A percentile compares a stretch with the other conserved stretches of the same genome.
Conservation (phyloP, 2,329 filamentous ascomycete species). For the Ceratocystiopsis sp. region DNA sequence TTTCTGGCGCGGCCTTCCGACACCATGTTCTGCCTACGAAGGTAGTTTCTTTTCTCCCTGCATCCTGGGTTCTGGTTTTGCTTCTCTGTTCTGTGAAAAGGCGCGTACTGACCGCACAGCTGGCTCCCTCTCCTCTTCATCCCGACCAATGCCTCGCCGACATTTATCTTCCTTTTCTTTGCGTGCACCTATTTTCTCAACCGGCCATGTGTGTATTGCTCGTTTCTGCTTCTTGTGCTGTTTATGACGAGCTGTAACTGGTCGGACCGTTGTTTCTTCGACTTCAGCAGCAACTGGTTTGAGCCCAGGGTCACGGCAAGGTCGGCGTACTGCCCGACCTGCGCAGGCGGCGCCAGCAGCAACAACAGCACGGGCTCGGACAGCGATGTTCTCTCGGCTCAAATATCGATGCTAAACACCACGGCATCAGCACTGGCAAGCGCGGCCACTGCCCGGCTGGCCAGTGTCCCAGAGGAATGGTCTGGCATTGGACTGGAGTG, state of each 20-base stretch:
- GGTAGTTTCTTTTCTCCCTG: conserved; percentile 22
- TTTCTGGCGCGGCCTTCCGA: neutral
- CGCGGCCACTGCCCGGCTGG: conserved; percentile 46
- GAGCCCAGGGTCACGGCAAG: conserved; percentile 43
- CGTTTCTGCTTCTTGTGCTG: conserved; percentile 82
- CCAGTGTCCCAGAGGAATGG: conserved; percentile 43
- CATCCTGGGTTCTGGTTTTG: neutral
- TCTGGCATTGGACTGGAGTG: conserved; percentile 70
- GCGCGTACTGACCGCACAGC: conserved; percentile 23
- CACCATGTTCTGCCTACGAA: conserved; percentile 50
- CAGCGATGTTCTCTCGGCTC: no score
- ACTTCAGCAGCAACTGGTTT: conserved; percentile 87
- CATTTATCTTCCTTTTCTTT: conserved; percentile 80
- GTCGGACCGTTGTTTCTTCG: conserved; percentile 84
- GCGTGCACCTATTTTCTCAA: conserved; percentile 91
- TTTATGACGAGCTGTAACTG: conserved; percentile 50
- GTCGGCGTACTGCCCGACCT: neutral
- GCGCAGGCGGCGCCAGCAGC: no score
- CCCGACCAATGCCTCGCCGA: conserved; percentile 67
- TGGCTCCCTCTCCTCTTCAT: conserved; percentile 82
- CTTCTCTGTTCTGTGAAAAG: no score
- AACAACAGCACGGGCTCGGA: no score
- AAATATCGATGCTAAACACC: conserved; percentile 43
- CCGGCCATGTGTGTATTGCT: conserved; percentile 95
- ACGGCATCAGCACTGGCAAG: conserved; percentile 52